These are phyloP conservation scores for Monosporascus ibericus DNA, from an alignment of 2,329 filamentous ascomycete species.

Conservation along the genomic window DNA sequence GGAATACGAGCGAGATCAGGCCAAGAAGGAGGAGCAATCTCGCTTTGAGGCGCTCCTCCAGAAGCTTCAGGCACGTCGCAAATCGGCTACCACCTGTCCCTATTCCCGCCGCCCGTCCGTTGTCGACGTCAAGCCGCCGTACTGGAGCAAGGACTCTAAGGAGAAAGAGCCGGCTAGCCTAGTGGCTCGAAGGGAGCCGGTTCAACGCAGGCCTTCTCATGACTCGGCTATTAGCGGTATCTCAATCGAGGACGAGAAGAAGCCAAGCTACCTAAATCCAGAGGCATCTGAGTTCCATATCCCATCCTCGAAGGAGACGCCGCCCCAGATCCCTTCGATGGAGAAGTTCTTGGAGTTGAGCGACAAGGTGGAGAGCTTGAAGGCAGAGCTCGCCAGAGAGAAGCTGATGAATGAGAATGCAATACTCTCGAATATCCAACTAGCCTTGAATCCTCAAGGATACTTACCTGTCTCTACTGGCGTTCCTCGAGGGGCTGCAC, in stretches of 20 bases:
- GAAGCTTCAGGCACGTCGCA: conserved; percentile 17
- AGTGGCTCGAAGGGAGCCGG: background rate
- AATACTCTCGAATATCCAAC: background rate
- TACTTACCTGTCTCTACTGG: background rate
- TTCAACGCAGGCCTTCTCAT: conserved; percentile 1
- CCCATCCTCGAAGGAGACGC: background rate
- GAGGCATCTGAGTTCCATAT: conserved; percentile 18
- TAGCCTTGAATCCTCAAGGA: background rate
- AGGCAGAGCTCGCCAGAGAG: background rate
- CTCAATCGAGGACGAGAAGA: conserved; percentile 4
- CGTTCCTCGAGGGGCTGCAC: no score
- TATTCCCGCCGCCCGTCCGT: background rate
- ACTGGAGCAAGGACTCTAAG: conserved; percentile 1
- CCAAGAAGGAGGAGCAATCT: background rate
- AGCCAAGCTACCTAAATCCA: conserved; percentile 17
- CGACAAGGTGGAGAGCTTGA: background rate
- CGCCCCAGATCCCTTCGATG: background rate
- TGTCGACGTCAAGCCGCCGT: conserved; percentile 1
- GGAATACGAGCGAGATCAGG: conserved; percentile 10
- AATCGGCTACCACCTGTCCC: conserved; percentile 8
- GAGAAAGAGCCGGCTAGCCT: background rate
- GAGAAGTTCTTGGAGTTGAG: background rate
- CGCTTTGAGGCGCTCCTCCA: conserved; percentile 15
- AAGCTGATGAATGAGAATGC: background rate
- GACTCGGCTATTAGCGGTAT: conserved; percentile 14